phyloP scores from a whole-genome alignment of 345 rosid genomes.

The Euphorbia tirucalli region DNA sequence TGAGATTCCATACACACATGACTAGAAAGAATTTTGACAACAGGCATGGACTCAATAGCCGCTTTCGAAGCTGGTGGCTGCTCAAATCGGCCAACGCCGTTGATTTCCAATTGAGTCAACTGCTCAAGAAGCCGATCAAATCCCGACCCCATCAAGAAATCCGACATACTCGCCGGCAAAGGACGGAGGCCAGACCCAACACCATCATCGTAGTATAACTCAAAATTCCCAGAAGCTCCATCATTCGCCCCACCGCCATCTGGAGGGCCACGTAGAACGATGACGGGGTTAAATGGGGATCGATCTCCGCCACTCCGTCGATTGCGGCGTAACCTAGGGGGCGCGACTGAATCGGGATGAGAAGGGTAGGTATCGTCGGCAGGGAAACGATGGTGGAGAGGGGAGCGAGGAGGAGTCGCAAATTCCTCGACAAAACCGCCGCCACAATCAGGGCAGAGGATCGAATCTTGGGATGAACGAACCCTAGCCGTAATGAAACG shows the following conservation, averaged over 20 bases:
- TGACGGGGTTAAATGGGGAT: constrained; percentile 61
- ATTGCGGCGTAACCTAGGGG: constrained; percentile 35
- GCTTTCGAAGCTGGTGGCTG: constrained; percentile 72
- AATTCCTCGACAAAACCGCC: constrained; percentile 56
- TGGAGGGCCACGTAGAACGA: constrained; percentile 50
- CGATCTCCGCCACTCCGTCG: constrained; percentile 54
- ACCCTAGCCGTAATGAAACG: constrained; percentile 32
- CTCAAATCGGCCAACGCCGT: constrained; percentile 44
- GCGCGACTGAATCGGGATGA: constrained; percentile 15
- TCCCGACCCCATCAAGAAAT: constrained; percentile 73
- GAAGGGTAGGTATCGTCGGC: constrained; percentile 26
- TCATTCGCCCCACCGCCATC: constrained; percentile 28
- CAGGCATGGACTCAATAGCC: constrained; percentile 59
- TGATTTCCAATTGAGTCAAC: constrained; percentile 51
- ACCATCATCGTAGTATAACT: constrained; percentile 63
- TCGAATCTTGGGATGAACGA: constrained; percentile 23
- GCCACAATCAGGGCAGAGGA: constrained; percentile 51
- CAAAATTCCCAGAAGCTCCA: constrained; percentile 36
- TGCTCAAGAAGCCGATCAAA: constrained; percentile 67
- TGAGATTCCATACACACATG: constrained; percentile 47
- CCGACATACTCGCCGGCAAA: constrained; percentile 61
- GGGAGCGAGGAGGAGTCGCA: constrained; percentile 33
- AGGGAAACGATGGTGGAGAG: constrained; percentile 27
- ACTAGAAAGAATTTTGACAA: constrained; percentile 41
- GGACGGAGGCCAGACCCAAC: constrained; percentile 58